phyloP scores from a whole-genome alignment of 2,329 filamentous ascomycete species.

The Botrytis elliptica region DNA sequence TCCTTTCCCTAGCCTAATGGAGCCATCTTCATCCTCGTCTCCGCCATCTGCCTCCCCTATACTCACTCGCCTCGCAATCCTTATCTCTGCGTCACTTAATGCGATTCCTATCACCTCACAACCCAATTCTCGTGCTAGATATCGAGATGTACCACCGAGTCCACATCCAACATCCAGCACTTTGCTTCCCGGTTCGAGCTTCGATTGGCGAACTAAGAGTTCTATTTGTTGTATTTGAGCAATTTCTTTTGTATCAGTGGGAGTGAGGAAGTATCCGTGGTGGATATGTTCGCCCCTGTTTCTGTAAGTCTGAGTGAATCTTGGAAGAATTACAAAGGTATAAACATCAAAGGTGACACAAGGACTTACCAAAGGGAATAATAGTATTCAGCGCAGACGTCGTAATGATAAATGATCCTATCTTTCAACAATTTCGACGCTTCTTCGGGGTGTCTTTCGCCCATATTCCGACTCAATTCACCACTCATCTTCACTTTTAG shows the following conservation, averaged over 20 bases:
- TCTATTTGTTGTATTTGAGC: conserved; percentile 58
- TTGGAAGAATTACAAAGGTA: background rate
- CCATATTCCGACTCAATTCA: background rate
- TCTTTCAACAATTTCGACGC: conserved; percentile 28
- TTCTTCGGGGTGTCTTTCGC: background rate
- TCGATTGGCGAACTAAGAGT: conserved; percentile 52
- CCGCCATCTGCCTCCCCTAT: conserved; percentile 32
- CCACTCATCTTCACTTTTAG: background rate
- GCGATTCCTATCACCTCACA: conserved; percentile 56
- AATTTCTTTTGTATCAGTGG: conserved; percentile 54
- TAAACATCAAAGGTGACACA: background rate
- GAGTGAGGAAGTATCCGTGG: conserved; percentile 58
- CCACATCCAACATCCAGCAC: conserved; percentile 62
- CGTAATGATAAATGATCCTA: conserved; percentile 55
- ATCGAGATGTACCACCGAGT: conserved; percentile 56
- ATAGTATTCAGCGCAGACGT: conserved; percentile 61
- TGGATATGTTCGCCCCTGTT: conserved; percentile 62
- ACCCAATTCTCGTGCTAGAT: background rate
- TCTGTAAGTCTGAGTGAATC: background rate
- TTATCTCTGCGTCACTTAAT: conserved; percentile 58
- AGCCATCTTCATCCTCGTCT: conserved; percentile 41
- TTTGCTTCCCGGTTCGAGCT: conserved; percentile 40
- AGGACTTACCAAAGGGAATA: conserved; percentile 54
- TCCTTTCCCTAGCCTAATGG: conserved; percentile 35
- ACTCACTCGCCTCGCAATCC: conserved; percentile 55